These are phyloP conservation scores for Patellifolia procumbens DNA, from an alignment of 179 eudicot genomes.

Conservation along the genomic window DNA sequence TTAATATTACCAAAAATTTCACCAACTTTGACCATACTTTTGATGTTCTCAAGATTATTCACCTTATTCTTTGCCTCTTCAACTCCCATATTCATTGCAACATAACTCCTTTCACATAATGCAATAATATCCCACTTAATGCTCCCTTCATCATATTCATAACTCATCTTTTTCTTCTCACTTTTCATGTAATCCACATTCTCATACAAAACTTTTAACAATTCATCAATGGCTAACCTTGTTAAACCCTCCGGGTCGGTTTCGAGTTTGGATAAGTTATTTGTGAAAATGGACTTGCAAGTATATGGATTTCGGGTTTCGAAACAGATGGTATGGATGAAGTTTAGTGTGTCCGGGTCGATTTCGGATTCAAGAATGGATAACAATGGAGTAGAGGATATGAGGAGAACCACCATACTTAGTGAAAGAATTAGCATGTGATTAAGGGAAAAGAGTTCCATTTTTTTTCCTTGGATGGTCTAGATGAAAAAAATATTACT, in stretches of 20 bases:
- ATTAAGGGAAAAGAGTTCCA: background rate
- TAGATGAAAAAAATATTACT: too few relatives aligned
- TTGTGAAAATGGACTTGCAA: background rate
- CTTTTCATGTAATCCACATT: conserved; percentile 4
- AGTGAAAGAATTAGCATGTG: background rate
- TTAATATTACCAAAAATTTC: conserved; percentile 8
- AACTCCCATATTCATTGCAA: background rate
- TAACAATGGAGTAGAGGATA: background rate
- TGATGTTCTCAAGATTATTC: background rate
- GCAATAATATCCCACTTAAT: background rate
- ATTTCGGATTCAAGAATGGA: background rate
- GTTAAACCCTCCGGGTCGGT: background rate
- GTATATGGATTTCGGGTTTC: background rate
- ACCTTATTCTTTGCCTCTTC: conserved; percentile 11
- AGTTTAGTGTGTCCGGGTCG: background rate
- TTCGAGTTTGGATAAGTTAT: background rate
- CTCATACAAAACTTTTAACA: conserved; percentile 3
- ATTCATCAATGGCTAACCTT: conserved; percentile 14
- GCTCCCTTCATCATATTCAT: background rate
- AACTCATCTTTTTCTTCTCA: background rate
- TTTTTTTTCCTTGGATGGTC: too few relatives aligned
- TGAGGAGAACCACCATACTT: background rate
- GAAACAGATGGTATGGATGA: background rate
- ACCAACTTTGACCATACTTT: conserved; percentile 12
- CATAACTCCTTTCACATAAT: background rate